Base-by-base conservation (phyloP, 495 filamentous ascomycete species). In the Apodospora peruviana region DNA sequence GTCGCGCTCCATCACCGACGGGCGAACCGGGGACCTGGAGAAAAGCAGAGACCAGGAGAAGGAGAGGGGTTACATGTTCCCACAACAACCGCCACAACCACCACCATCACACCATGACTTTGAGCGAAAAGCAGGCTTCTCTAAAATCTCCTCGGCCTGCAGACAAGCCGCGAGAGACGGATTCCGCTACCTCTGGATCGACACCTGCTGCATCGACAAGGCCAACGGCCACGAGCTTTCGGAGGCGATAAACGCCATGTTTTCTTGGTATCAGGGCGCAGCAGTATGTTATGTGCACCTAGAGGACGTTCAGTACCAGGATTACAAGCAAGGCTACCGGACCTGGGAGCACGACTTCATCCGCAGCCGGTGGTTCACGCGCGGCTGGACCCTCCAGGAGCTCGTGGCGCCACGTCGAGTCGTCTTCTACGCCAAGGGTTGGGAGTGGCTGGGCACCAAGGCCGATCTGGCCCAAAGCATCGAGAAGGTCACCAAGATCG, bases 201-300 rank as follows among this genome's bases (percentile, higher is more conserved):
- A 64, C 45, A 62, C 61, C 0, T 51, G 46, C 38, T 64, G 61
- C 41, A 58, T 64, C 41, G 56, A 64, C 49, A 50, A 42, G 43
- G 36, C 39, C 4, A 60, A 45, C 22, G 49, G 53, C 17, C 43
- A 51, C n/a, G 61, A 64, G 27, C n/a, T 64, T 0, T 48, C 61
- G 1, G 56, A 62, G 21, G 54, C 56, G 3, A 48, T 62, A 24
- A 64, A 64, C 45, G 56, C 56, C 43, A 58, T 62, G 49, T 64
- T 55, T 22, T 9, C 25, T 1, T 64, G 56, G 53, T 64, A 60
- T 29, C 29, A 54, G 14, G 18, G 22, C 16, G 56, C 59, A 0
- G 32, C 42, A 0, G 52, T 62, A 3, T 62, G 61, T 47, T 62
- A 64, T 18, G 56, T 48, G 0, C 61, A 52, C 20, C 23, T 64